Conservation (phyloP, 2,329 filamentous ascomycete genomes). For the Didymella pinodella region DNA sequence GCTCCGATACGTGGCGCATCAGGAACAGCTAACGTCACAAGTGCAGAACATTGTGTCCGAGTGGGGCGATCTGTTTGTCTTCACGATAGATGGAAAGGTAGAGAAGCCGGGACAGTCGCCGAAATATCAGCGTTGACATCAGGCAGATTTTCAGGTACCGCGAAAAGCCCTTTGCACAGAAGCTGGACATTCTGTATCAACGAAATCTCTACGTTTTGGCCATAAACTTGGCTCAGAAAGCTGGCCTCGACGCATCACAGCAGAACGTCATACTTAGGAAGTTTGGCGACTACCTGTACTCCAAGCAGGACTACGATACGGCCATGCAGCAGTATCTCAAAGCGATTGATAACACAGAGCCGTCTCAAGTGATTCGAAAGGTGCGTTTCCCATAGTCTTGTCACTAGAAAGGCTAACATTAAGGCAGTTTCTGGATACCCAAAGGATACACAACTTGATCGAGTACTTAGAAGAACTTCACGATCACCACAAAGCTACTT, state of each 20-base stretch:
- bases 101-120: slow-evolving; percentile 20
- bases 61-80: slow-evolving; percentile 91
- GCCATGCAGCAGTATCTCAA: slow-evolving; percentile 99
- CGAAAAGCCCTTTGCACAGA: slow-evolving; percentile 88
- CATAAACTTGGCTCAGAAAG: slow-evolving; percentile 90
- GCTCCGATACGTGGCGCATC: slow-evolving; percentile 87
- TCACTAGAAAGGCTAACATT: slow-evolving; percentile 18
- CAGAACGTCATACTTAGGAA: slow-evolving; percentile 92
- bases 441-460: slow-evolving; percentile 96
- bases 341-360: slow-evolving; percentile 94
- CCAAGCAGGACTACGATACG: slow-evolving; percentile 93
- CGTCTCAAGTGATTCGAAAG: slow-evolving; percentile 94
- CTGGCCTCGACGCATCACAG: slow-evolving; percentile 78
- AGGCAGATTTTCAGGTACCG: slow-evolving; percentile 81
- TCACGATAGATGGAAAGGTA: slow-evolving; percentile 92
- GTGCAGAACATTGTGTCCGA: slow-evolving; percentile 82
- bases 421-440: slow-evolving; percentile 85
- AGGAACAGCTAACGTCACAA: slow-evolving; percentile 81
- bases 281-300: slow-evolving; percentile 93
- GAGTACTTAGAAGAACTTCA: slow-evolving; percentile 97
- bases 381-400: slow-evolving; percentile 51
- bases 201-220: slow-evolving; percentile 91
- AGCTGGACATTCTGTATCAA: slow-evolving; percentile 91
- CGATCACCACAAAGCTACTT: slow-evolving; percentile 89
- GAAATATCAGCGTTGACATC: slow-evolving; percentile 21